phyloP scores from a whole-genome alignment of 2,329 filamentous ascomycete species.

The Xylaria sp. region DNA sequence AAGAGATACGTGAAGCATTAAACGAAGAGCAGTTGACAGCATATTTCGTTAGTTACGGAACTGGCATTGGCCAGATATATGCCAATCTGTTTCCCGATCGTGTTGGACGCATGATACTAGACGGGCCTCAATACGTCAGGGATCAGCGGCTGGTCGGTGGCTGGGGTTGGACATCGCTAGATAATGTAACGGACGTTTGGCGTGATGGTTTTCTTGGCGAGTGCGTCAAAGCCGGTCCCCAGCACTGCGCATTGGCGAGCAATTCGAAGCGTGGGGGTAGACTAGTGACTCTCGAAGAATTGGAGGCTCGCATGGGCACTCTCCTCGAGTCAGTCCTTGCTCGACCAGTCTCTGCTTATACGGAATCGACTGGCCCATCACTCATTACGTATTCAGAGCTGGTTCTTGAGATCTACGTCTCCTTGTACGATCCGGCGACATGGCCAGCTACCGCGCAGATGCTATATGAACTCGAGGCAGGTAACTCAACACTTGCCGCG shows the following conservation, averaged over 20 bases:
- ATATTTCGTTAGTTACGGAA: conserved; percentile 64
- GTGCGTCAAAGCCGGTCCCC: conserved; percentile 60
- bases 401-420: conserved; percentile 53
- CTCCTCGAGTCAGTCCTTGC: conserved; percentile 54
- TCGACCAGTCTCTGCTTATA: conserved; percentile 55
- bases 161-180: conserved; percentile 60
- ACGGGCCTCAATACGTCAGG: conserved; percentile 60
- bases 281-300: conserved; percentile 50
- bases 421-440: conserved; percentile 57
- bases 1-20: conserved; percentile 59
- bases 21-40: conserved; percentile 60
- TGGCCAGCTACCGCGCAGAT: conserved; percentile 58
- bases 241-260: conserved; percentile 58
- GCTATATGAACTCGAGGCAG: conserved; percentile 57
- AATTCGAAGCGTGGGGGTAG: conserved; percentile 39
- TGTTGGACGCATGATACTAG: conserved; percentile 61
- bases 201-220: conserved; percentile 63
- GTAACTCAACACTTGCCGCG: conserved; percentile 58
- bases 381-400: conserved; percentile 60
- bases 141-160: conserved; percentile 60
- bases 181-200: conserved; percentile 62
- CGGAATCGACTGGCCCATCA: conserved; percentile 54
- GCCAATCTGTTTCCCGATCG: conserved; percentile 62
- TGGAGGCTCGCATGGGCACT: conserved; percentile 55
- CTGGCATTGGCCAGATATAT: conserved; percentile 63